Evolutionary conservation across 768 basidiomycete species (phyloP).

Genomic region (Amanita rubescens): DNA sequence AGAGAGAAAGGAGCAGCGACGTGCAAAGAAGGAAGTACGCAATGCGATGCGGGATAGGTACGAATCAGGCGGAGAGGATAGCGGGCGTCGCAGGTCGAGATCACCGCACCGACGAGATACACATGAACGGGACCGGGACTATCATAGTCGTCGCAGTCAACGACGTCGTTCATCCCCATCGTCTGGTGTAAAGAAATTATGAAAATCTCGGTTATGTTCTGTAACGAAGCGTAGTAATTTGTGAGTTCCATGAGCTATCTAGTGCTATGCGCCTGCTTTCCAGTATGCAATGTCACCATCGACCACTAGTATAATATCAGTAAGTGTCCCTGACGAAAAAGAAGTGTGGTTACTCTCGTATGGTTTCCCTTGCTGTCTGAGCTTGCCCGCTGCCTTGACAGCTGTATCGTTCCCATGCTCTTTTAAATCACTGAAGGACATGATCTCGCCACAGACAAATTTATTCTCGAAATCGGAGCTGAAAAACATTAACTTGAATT

Average conservation of each 20-base stretch:
- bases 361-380: slow-evolving; percentile 93
- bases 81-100: slow-evolving; percentile 22
- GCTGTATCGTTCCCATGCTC: slow-evolving; percentile 86
- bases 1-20: slow-evolving; percentile 53
- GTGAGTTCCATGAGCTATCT: neutral
- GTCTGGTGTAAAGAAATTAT: neutral
- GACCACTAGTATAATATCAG: slow-evolving; percentile 42
- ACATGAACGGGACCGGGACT: slow-evolving; percentile 7
- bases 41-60: slow-evolving; percentile 25
- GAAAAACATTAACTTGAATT: neutral
- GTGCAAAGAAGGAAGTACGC: slow-evolving; percentile 45
- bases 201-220: neutral
- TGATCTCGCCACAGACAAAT: slow-evolving; percentile 96
- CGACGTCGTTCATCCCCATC: slow-evolving; percentile 17
- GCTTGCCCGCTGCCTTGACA: slow-evolving; percentile 93
- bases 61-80: slow-evolving; percentile 12
- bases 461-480: slow-evolving; percentile 98
- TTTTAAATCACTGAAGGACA: slow-evolving; percentile 84
- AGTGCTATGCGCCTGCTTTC: slow-evolving; percentile 59
- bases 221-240: neutral
- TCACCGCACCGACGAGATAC: slow-evolving; percentile 17
- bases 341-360: slow-evolving; percentile 70
- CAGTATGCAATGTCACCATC: slow-evolving; percentile 92
- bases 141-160: slow-evolving; percentile 15
- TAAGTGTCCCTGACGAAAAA: slow-evolving; percentile 6